These are phyloP conservation scores for barrel medic (Medicago truncatula) DNA, from an alignment of 306 rosid genomes.

Conservation along the genomic window MtrunA17r5.0-ANR NC_053043.1:32358501-32359000, in stretches of 20 bases:
- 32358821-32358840: not conserved
- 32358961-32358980: not conserved
- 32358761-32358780: not conserved
- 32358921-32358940: not conserved
- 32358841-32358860: not conserved
- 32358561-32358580: not conserved
- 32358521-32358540: not conserved
- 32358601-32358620: not conserved
- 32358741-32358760: not conserved
- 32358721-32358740: not conserved
- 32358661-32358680: no score
- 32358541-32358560: not conserved
- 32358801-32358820: not conserved
- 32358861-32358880: not conserved
- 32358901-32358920: not conserved
- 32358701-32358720: not conserved
- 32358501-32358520: not conserved
- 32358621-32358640: not conserved
- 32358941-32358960: not conserved
- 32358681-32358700: not conserved
- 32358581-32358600: not conserved
- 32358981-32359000: conserved; percentile 1
- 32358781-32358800: not conserved
- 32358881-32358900: not conserved
- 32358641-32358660: no score